A percentile compares a stretch with the other conserved stretches of the same genome.
Conservation (phyloP, 495 filamentous ascomycete species). For the Tuber indicum region DNA sequence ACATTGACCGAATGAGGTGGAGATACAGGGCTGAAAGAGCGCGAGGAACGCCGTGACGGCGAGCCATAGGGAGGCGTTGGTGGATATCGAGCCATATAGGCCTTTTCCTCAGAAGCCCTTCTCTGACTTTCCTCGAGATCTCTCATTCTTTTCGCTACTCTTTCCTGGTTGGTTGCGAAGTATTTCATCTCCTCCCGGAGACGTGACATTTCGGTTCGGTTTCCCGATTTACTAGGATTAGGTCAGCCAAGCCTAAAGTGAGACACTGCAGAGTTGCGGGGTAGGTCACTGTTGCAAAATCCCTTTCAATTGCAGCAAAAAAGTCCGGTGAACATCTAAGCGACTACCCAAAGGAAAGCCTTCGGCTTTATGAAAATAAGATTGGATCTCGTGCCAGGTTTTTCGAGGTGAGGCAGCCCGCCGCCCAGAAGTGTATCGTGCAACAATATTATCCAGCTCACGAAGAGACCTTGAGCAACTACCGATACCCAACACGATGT, state of each 20-base stretch:
- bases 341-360: conserved; percentile 49
- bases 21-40: conserved; percentile 7
- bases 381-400: conserved; percentile 51
- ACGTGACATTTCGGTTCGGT: conserved; percentile 41
- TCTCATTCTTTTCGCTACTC: conserved; percentile 43
- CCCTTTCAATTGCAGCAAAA: conserved; percentile 49
- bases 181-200: conserved; percentile 44
- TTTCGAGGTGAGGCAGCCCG: conserved; percentile 46
- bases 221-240: conserved; percentile 39
- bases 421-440: conserved; percentile 41
- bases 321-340: conserved; percentile 51
- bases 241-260: conserved; percentile 33
- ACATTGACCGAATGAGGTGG: background rate
- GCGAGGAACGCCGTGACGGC: conserved; percentile 28
- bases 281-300: conserved; percentile 47
- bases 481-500: conserved; percentile 45
- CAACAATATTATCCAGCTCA: conserved; percentile 44
- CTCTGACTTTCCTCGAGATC: conserved; percentile 38
- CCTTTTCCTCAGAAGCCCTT: conserved; percentile 31
- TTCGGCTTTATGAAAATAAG: conserved; percentile 51
- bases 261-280: conserved; percentile 28
- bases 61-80: conserved; percentile 38
- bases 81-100: conserved; percentile 35
- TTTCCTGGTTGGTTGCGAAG: conserved; percentile 45
- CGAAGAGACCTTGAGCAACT: conserved; percentile 52